Base-by-base conservation (phyloP, 2,329 filamentous ascomycete species). In the Xylaria polymorpha region DNA sequence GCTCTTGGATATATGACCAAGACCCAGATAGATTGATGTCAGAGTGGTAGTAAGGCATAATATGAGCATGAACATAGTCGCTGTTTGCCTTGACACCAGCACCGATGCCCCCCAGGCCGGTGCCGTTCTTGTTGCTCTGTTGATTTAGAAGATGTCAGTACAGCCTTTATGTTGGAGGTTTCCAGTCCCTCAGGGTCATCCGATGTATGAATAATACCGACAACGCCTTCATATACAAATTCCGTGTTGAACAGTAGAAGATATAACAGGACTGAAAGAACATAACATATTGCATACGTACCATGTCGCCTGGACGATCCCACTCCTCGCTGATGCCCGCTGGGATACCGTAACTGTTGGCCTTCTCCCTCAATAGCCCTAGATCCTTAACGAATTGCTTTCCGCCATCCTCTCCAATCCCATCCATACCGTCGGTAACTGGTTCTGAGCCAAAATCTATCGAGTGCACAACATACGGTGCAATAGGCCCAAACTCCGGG, bases 1-100 rank as follows among this genome's bases (percentile, higher is more conserved):
- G 43, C 7, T 15, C 44, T 51, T 41, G 35, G 32, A 61, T 61
- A 43, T 61, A 61, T 18, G 43, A 15, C 59, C 59, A 61, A 37
- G 44, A 15, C 6, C 25, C 44, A 15, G 29, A n/a, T 10, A 61
- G 15, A 3, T 29, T 22, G 15, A 51, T 51, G 22, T 22, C 48
- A 25, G 48, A 51, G 29, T 18, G 10, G 12, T 51, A 51, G 48
- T 51, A 51, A 51, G 48, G 48, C 48, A 51, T 51, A 29, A 51
- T 51, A 51, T 51, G 48, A 51, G 48, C 48, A 18, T 51, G 48
- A 18, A 22, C 29, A 22, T 51, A 51, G 14, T 51, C 48, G 3
- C 48, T 51, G 15, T 51, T 51, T 29, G 48, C 48, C 15, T 29
- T 51, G 12, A 51, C 48, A 29, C 48, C 22, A 29, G 22, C 4